phyloP scores from a whole-genome alignment of 1,139 yeast genomes.

The Hansenula anomala region DNA sequence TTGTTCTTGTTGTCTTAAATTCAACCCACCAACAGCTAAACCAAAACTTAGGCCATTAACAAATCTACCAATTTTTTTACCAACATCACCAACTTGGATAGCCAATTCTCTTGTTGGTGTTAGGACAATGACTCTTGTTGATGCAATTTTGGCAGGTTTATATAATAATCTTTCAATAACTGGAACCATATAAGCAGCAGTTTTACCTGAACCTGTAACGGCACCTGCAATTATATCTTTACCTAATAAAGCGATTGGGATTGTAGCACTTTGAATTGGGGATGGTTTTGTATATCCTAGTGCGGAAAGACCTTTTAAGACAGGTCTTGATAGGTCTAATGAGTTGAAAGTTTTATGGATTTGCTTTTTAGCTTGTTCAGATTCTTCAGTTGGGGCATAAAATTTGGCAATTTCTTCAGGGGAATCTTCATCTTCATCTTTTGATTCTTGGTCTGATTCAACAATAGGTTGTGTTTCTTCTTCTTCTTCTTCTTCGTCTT shows the following conservation, averaged over 20 bases:
- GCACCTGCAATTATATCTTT: constrained; percentile 99
- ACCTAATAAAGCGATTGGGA: constrained; percentile 89
- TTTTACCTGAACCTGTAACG: constrained; percentile 98
- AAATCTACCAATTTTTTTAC: constrained; percentile 74
- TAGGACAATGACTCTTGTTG: constrained; percentile 84
- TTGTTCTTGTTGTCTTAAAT: constrained; percentile 91
- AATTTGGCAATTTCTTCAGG: constrained; percentile 70
- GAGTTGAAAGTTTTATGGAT: constrained; percentile 66
- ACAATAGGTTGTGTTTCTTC: constrained; percentile 9
- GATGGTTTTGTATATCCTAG: constrained; percentile 85
- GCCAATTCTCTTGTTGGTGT: constrained; percentile 98
- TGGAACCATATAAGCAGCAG: constrained; percentile 97
- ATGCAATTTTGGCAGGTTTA: constrained; percentile 79
- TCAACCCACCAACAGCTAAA: constrained; percentile 96
- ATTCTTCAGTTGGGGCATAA: constrained; percentile 54
- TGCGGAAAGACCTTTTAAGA: constrained; percentile 73
- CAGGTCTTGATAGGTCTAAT: constrained; percentile 82
- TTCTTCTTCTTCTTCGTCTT: constrained; percentile 24
- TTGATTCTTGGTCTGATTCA: constrained; percentile 23
- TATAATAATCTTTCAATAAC: constrained; percentile 86
- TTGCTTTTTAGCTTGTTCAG: constrained; percentile 37
- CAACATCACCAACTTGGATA: constrained; percentile 92
- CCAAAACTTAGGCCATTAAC: constrained; percentile 78
- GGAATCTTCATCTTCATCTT: constrained; percentile 49
- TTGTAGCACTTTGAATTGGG: constrained; percentile 89